Evolutionary conservation across 345 rosid genomes (phyloP), one percentile per base, ranked within the genome.

Genomic region (Reutealis trisperma): DNA sequence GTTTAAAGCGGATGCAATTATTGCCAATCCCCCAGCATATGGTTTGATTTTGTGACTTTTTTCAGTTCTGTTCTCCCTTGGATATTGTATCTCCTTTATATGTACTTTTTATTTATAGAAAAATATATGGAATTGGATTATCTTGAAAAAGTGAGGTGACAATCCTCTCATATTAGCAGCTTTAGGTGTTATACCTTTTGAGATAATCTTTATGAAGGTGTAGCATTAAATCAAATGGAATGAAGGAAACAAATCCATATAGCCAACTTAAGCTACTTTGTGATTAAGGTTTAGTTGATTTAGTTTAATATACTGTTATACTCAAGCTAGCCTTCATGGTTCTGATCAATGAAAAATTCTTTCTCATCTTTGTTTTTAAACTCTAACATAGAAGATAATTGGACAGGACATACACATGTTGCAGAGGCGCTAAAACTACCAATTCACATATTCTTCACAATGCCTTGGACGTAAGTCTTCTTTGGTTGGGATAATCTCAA

Each of bases 1-100:
- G 44, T 88, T 88, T 75, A 77, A 68, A 70, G 79, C 87, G 14
- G 78, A 88, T 66, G 92, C 92, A 54, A 88, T 88, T 58, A 85
- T 88, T 75, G 90, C 92, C 65, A 88, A 88, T 59, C 92, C 92
- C 7, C 92, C 92, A 61, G 84, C 88, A 62, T 88, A 88, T 79
- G 92, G 92, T 88, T 54, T 76, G 77, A 42, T 24, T 61, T 57
- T 24, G 34, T 51, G 27, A 18, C 8, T n/a, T 60, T 67, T 63
- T 22, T 5, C 66, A 52, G 1, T 19, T 42, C n/a, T 72, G 24
- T 8, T 44, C 57, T 9, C 75, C 12, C n/a, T 45, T 27, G 27
- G 25, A 24, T 45, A 60, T 19, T 44, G 69, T 42, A 25, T 67
- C 58, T 55, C 13, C 16, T 27, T 18, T 49, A 1, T 18, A 9